These are phyloP conservation scores for Millerozyma miso DNA, from an alignment of 805 yeast genomes.

Conservation along the genomic window DNA sequence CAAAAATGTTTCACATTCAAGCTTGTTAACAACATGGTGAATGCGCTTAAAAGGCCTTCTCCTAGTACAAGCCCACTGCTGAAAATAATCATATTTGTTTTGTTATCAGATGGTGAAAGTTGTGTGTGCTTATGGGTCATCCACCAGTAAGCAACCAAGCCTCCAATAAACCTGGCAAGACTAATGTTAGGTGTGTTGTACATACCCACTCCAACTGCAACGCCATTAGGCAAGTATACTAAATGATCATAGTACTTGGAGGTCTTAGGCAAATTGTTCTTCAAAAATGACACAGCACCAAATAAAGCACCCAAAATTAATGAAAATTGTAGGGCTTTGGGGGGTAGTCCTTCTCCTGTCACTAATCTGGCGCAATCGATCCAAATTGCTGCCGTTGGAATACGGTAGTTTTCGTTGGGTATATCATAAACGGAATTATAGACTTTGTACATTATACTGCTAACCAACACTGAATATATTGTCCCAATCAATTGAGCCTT, in stretches of 20 bases:
- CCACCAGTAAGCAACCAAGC: conserved; percentile 63
- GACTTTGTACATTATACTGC: conserved; percentile 76
- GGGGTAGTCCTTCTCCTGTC: conserved; percentile 87
- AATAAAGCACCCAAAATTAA: conserved; percentile 62
- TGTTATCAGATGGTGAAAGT: conserved; percentile 35
- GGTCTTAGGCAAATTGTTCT: conserved; percentile 49
- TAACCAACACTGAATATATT: conserved; percentile 71
- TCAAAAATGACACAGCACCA: conserved; percentile 62
- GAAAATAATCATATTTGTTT: conserved; percentile 76
- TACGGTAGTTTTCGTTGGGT: conserved; percentile 75
- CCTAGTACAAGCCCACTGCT: conserved; percentile 92
- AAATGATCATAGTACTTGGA: conserved; percentile 37
- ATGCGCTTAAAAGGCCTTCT: conserved; percentile 84
- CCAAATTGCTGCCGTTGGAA: conserved; percentile 97
- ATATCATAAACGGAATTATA: conserved; percentile 81
- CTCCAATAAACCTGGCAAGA: conserved; percentile 88
- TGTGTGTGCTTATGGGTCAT: conserved; percentile 21
- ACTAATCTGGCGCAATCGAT: conserved; percentile 92
- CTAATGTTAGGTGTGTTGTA: conserved; percentile 94
- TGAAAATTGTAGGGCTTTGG: conserved; percentile 60
- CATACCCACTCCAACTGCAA: conserved; percentile 95
- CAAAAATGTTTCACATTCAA: conserved; percentile 38
- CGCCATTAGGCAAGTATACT: conserved; percentile 81
- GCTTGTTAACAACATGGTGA: conserved; percentile 74
- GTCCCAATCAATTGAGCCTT: conserved; percentile 88